Evolutionary conservation across 176 grass and related monocot species (phyloP).

Genomic region (Oryza meyeriana): DNA sequence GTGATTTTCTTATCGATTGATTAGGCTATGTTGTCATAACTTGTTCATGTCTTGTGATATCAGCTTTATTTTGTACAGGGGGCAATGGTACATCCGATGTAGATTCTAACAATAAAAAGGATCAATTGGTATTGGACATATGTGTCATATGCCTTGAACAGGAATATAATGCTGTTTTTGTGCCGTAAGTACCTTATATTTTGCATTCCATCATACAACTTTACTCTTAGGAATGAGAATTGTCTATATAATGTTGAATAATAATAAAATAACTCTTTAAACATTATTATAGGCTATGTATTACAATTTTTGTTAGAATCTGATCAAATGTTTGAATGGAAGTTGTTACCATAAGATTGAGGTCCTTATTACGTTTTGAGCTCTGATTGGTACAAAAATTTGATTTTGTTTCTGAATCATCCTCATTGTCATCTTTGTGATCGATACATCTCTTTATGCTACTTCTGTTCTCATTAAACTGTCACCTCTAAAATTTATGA

Average conservation of each 20-base stretch:
- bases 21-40: conserved; percentile 13
- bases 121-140: conserved; percentile 75
- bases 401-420: background rate
- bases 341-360: background rate
- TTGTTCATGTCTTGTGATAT: conserved; percentile 15
- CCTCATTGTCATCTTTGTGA: background rate
- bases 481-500: background rate
- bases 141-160: conserved; percentile 99
- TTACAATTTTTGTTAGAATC: background rate
- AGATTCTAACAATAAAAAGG: conserved; percentile 55
- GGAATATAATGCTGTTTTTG: conserved; percentile 98
- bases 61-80: conserved; percentile 47
- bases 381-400: background rate
- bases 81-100: conserved; percentile 46
- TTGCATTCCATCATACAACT: background rate
- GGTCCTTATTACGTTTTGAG: background rate
- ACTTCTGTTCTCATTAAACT: background rate
- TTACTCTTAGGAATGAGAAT: conserved; percentile 13
- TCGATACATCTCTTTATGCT: conserved; percentile 3
- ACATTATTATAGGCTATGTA: background rate
- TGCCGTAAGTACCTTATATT: conserved; percentile 75
- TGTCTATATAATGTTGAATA: background rate
- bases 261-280: background rate
- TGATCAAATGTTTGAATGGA: background rate
- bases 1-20: conserved; percentile 46